Evolutionary conservation across 2,329 filamentous ascomycete genomes (phyloP), one percentile per base, ranked within the genome.

Genomic region (Stagonosporopsis tanaceti): DNA sequence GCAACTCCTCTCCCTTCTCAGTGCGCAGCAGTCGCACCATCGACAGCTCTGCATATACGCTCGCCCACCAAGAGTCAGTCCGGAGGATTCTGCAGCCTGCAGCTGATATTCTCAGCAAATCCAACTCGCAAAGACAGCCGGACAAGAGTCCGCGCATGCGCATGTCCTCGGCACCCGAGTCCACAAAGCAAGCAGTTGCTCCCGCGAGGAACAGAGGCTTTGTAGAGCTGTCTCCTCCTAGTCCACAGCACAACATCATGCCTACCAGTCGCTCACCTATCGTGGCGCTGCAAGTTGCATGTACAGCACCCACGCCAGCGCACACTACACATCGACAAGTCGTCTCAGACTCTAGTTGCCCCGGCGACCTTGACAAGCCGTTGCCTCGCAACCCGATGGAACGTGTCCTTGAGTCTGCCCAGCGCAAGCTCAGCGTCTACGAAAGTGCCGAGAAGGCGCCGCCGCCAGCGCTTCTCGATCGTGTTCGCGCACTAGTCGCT

Each of bases 161-260:
- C 20, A 67, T 73, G n/a, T 66, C 67, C 9, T 76, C 74, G 11
- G 74, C 73, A 5, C 74, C 74, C 1, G 73, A 75, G 50, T 32
- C 71, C 22, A 54, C 57, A 14, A 62, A 50, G 11, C 40, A 37
- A 27, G 22, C 34, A 3, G 11, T 25, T 15, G 25, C 22, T 2
- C 53, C 64, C 17, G 48, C 61, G 1, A 59, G 56, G 24, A 62
- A 63, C 8, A 59, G 63, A 24, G 62, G 61, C 22, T 67, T 68
- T 24, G 60, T 65, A 2, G 62, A 71, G 34, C n/a, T 68, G 2
- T 65, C 64, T 5, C 65, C 70, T 12, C 64, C 68, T 1, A 73
- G 64, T 39, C 68, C 67, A 35, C 66, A 41, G 35, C 27, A 4
- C 17, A 24, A n/a, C 6, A 15, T 22, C 11, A 11, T 2, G 8